Conservation (phyloP, 352 stramenopile genomes). For the Phytophthora sp. region DNA sequence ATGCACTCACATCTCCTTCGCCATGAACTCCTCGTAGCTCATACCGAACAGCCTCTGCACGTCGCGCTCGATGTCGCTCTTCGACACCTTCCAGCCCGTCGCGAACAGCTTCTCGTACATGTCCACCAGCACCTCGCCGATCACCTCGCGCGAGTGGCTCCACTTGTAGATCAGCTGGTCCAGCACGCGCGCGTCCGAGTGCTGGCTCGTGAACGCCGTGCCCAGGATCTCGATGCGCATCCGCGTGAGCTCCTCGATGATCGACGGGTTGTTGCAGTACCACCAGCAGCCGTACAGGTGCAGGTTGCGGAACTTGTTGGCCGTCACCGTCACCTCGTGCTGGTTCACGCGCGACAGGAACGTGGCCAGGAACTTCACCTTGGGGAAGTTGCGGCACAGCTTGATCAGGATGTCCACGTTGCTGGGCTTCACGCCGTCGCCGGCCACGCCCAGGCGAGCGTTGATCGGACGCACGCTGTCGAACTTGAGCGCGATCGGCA, state of each 20-base stretch:
- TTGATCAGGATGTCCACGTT: slow-evolving; percentile 88
- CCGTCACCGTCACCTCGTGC: slow-evolving; percentile 94
- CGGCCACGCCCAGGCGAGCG: slow-evolving; percentile 73
- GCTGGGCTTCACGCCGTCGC: slow-evolving; percentile 92
- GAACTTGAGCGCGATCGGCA: slow-evolving; percentile 95
- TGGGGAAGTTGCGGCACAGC: slow-evolving; percentile 88
- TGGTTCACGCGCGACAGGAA: slow-evolving; percentile 94
- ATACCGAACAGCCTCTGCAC: slow-evolving; percentile 78
- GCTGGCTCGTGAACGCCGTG: slow-evolving; percentile 94
- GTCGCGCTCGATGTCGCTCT: slow-evolving; percentile 86
- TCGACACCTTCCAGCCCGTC: slow-evolving; percentile 89
- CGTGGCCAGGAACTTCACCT: slow-evolving; percentile 95
- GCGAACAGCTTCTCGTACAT: slow-evolving; percentile 89
- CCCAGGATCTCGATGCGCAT: slow-evolving; percentile 95
- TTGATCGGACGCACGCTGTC: slow-evolving; percentile 92
- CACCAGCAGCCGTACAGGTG: slow-evolving; percentile 96
- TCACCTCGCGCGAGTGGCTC: slow-evolving; percentile 90
- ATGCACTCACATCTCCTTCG: slow-evolving; percentile 50
- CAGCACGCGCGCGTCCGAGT: slow-evolving; percentile 93
- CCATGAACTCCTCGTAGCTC: slow-evolving; percentile 94
- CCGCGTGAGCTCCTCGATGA: slow-evolving; percentile 87
- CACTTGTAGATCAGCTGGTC: slow-evolving; percentile 97
- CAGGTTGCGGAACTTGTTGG: slow-evolving; percentile 95
- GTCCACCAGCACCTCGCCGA: slow-evolving; percentile 86
- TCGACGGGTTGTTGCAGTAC: slow-evolving; percentile 97